Evolutionary conservation across 2,329 filamentous ascomycete genomes (phyloP).

Genomic region (Hymenoscyphus repandus): DNA sequence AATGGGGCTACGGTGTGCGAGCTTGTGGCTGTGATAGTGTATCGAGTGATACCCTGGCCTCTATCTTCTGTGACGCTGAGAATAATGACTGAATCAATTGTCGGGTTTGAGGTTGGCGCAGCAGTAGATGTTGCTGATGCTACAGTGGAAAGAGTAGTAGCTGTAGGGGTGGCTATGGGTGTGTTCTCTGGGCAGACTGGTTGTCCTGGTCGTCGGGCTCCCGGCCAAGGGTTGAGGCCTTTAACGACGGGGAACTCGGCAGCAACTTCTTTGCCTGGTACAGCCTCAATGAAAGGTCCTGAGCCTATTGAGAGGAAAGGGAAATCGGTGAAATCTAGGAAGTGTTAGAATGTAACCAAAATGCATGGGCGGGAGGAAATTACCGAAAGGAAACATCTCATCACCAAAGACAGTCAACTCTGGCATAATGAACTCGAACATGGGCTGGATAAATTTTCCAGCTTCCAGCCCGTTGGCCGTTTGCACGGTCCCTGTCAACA

Average conservation of each 20-base stretch:
- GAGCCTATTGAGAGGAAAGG: conserved; percentile 29
- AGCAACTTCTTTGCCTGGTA: conserved; percentile 5
- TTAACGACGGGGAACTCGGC: conserved; percentile 28
- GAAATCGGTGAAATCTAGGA: conserved; percentile 35
- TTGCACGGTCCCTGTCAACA: conserved; percentile 30
- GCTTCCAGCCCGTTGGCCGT: conserved; percentile 36
- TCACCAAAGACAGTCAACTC: conserved; percentile 35
- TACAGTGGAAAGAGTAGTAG: background rate
- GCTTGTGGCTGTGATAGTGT: conserved; percentile 8
- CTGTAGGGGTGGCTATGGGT: conserved; percentile 1
- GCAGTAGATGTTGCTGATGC: background rate
- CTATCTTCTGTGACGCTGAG: conserved; percentile 3
- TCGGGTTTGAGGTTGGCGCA: conserved; percentile 1
- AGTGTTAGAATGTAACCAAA: no score
- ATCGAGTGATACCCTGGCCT: conserved; percentile 3
- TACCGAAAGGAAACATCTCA: conserved; percentile 28
- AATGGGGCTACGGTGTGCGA: conserved; percentile 7
- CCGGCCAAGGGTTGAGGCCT: conserved; percentile 32
- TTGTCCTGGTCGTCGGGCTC: conserved; percentile 3
- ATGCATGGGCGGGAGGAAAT: no score
- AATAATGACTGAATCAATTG: conserved; percentile 10
- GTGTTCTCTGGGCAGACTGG: conserved; percentile 6
- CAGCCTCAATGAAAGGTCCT: conserved; percentile 26
- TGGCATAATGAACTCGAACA: conserved; percentile 39
- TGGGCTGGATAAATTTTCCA: conserved; percentile 37